These are phyloP conservation scores for Nigrospora oryzae DNA, from an alignment of 2,329 filamentous ascomycete species.

Conservation along the genomic window DNA sequence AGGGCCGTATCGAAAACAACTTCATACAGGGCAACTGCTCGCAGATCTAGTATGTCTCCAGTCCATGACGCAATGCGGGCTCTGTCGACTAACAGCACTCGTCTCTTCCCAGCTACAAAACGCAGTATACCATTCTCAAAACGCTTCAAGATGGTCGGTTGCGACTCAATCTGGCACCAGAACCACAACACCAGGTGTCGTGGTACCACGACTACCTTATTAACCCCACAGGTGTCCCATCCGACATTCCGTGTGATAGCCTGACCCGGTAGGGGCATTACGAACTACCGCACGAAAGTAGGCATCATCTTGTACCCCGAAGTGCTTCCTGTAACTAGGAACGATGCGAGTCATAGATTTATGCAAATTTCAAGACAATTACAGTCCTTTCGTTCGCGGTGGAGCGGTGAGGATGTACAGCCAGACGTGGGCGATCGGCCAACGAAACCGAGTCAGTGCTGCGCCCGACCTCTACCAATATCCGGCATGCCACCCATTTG, in stretches of 20 bases:
- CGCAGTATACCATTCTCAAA: conserved; percentile 7
- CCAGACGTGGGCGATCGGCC: too few species aligned
- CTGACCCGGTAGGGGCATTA: not conserved
- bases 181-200: conserved; percentile 4
- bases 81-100: not conserved
- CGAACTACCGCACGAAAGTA: too few species aligned
- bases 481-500: too few species aligned
- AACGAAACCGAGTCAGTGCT: too few species aligned
- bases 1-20: conserved; percentile 6
- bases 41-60: conserved; percentile 4
- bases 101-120: conserved; percentile 3
- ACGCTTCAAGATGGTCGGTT: conserved; percentile 1
- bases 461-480: too few species aligned
- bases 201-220: conserved; percentile 6
- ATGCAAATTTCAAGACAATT: too few species aligned
- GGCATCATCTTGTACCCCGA: too few species aligned
- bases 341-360: too few species aligned
- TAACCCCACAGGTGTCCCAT: not conserved
- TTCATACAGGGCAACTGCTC: conserved; percentile 6
- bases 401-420: too few species aligned
- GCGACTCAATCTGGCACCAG: conserved; percentile 2
- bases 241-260: conserved; percentile 6
- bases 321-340: too few species aligned
- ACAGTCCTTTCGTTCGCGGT: too few species aligned
- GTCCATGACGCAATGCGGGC: not conserved